Percentiles rank a stretch among this genome's conserved stretches.
These are phyloP conservation scores for Trichothecium sympodiale DNA, from an alignment of 2,329 filamentous ascomycete genomes.

Conservation along the genomic window DNA sequence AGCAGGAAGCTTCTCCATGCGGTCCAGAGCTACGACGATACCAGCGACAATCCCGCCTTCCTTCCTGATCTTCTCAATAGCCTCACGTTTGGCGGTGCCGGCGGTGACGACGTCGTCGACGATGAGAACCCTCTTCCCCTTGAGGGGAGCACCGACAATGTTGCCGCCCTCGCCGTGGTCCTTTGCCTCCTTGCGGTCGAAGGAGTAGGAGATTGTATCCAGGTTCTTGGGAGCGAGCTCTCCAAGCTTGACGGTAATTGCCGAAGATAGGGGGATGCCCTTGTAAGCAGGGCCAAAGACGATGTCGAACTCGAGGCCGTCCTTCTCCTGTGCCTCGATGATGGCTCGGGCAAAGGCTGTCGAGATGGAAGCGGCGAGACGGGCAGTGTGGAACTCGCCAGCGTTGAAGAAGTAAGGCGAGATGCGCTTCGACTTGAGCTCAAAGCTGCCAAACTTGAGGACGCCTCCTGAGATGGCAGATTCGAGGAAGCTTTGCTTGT, in stretches of 20 bases:
- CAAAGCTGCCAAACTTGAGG: slow-evolving; percentile 74
- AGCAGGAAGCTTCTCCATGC: slow-evolving; percentile 69
- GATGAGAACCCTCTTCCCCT: slow-evolving; percentile 77
- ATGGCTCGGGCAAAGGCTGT: slow-evolving; percentile 68
- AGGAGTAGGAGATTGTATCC: slow-evolving; percentile 67
- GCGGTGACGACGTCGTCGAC: slow-evolving; percentile 96
- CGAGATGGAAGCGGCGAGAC: slow-evolving; percentile 66
- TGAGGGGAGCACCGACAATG: slow-evolving; percentile 78
- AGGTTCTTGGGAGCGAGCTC: slow-evolving; percentile 56
- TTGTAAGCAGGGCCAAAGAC: slow-evolving; percentile 95
- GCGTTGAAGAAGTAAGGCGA: slow-evolving; percentile 99
- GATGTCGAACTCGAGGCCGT: slow-evolving; percentile 58
- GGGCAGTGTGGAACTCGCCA: slow-evolving; percentile 74
- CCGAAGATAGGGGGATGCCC: slow-evolving; percentile 80
- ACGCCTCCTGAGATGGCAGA: slow-evolving; percentile 57
- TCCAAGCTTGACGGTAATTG: slow-evolving; percentile 65
- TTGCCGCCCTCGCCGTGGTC: slow-evolving; percentile 89
- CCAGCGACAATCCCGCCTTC: slow-evolving; percentile 79
- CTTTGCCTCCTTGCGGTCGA: slow-evolving; percentile 95
- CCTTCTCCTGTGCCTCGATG: slow-evolving; percentile 31
- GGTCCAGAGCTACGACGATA: slow-evolving; percentile 79
- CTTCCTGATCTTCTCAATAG: slow-evolving; percentile 76
- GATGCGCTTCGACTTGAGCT: slow-evolving; percentile 81
- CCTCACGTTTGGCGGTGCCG: slow-evolving; percentile 86
- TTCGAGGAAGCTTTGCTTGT: slow-evolving; percentile 64